Conservation (phyloP, 2,329 filamentous ascomycete species). For the Diplodia seriata region DNA sequence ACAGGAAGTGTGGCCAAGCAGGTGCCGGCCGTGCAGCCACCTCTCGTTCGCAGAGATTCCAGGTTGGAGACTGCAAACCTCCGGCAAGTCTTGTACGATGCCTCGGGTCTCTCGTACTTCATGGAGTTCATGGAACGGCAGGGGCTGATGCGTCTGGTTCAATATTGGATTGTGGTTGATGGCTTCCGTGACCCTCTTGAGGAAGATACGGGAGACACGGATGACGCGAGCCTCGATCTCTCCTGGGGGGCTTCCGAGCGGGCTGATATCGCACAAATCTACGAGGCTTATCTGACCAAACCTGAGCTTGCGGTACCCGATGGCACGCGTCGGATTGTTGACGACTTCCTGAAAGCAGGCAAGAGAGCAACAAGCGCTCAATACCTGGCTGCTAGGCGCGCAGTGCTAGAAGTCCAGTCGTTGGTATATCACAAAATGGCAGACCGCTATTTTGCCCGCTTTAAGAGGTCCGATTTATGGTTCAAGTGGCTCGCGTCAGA, state of each 20-base stretch:
- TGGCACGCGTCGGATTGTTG: slow-evolving; percentile 72
- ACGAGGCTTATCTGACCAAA: slow-evolving; percentile 84
- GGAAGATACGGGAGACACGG: slow-evolving; percentile 76
- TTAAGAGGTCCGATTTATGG: slow-evolving; percentile 91
- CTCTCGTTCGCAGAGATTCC: slow-evolving; percentile 58
- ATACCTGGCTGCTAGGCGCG: slow-evolving; percentile 81
- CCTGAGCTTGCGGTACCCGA: slow-evolving; percentile 80
- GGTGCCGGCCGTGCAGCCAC: slow-evolving; percentile 49
- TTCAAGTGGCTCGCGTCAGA: slow-evolving; percentile 95
- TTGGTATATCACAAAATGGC: slow-evolving; percentile 85
- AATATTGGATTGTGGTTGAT: slow-evolving; percentile 98
- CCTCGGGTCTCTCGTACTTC: slow-evolving; percentile 93
- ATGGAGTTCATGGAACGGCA: slow-evolving; percentile 99
- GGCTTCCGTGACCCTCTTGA: slow-evolving; percentile 94
- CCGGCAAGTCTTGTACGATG: slow-evolving; percentile 84
- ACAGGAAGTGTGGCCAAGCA: slow-evolving; percentile 63
- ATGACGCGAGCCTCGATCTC: slow-evolving; percentile 57
- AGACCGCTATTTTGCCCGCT: slow-evolving; percentile 77
- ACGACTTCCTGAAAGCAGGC: slow-evolving; percentile 79
- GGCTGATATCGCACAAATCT: slow-evolving; percentile 86
- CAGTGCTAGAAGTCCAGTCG: slow-evolving; percentile 83
- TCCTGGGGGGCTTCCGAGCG: slow-evolving; percentile 86
- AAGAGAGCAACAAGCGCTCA: slow-evolving; percentile 77
- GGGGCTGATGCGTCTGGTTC: slow-evolving; percentile 83
- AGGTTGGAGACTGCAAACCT: slow-evolving; percentile 77